These are phyloP conservation scores for Lichtheimia hyalospora DNA, from an alignment of 371 early-diverging fungal genomes.

Conservation along the genomic window DNA sequence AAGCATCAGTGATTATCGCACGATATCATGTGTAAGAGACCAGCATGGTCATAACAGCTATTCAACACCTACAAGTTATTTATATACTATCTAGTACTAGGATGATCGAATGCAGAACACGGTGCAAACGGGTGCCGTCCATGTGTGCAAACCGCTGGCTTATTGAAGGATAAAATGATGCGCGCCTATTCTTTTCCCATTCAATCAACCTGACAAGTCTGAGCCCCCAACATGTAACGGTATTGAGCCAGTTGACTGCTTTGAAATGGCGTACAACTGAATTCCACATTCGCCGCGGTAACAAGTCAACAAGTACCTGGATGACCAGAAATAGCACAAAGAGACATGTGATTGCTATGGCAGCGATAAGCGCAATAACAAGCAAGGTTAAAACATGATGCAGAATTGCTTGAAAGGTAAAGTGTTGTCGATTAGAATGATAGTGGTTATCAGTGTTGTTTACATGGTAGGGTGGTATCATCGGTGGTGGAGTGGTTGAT, in stretches of 20 bases:
- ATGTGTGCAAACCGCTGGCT: constrained; percentile 11
- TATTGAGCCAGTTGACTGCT: constrained; percentile 24
- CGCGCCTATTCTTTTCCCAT: constrained; percentile 36
- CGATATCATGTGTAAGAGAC: too few species aligned
- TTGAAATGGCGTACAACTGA: constrained; percentile 10
- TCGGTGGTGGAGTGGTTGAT: not conserved
- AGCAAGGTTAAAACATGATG: not conserved
- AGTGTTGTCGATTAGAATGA: not conserved
- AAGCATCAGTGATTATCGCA: too few species aligned
- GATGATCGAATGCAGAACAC: constrained; percentile 7
- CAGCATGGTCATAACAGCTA: too few species aligned
- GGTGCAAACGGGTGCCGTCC: constrained; percentile 10
- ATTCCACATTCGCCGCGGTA: constrained; percentile 25
- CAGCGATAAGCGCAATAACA: not conserved
- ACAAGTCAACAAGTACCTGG: constrained; percentile 28
- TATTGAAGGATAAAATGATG: constrained; percentile 23
- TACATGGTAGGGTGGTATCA: not conserved
- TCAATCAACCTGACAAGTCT: constrained; percentile 35
- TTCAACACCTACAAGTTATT: not conserved
- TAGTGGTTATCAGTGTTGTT: not conserved
- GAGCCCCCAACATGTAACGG: constrained; percentile 18
- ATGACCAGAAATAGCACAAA: constrained; percentile 31
- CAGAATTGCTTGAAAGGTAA: not conserved
- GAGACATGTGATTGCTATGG: constrained; percentile 12
- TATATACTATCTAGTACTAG: not conserved